Percentiles rank a stretch among this genome's conserved stretches.
These are phyloP conservation scores for Onygenales sp. DNA, from an alignment of 2,329 filamentous ascomycete genomes.

Conservation along the genomic window DNA sequence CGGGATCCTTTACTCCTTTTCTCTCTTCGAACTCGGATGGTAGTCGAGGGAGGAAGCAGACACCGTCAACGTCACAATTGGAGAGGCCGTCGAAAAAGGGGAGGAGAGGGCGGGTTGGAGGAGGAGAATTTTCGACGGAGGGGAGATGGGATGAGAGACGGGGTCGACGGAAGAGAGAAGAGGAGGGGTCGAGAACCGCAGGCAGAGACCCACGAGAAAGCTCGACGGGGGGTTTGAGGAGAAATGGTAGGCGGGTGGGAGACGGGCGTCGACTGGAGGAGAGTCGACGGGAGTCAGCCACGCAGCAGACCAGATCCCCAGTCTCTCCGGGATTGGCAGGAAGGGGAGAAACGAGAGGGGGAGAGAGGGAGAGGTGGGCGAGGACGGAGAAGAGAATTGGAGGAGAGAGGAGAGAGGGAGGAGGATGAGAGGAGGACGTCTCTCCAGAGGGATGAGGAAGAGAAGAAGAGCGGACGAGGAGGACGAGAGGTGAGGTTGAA, in stretches of 20 bases:
- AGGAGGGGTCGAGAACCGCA: conserved; percentile 1
- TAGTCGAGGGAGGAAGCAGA: not conserved
- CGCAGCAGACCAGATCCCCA: conserved; percentile 26
- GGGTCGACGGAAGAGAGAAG: not conserved
- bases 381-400: conserved; percentile 14
- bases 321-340: conserved; percentile 30
- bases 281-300: conserved; percentile 13
- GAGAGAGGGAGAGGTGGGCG: conserved; percentile 15
- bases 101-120: not conserved
- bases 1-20: not conserved
- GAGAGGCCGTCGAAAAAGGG: conserved; percentile 10
- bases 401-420: conserved; percentile 16
- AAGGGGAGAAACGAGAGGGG: conserved; percentile 13
- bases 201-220: not conserved
- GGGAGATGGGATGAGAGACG: conserved; percentile 4
- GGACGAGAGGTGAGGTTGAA: conserved; percentile 12
- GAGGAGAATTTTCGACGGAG: not conserved
- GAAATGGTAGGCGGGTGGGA: conserved; percentile 23
- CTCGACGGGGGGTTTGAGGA: conserved; percentile 13
- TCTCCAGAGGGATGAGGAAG: conserved; percentile 21
- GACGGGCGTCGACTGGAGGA: conserved; percentile 17
- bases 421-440: conserved; percentile 17
- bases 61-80: conserved; percentile 1
- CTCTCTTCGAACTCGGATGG: conserved; percentile 1
- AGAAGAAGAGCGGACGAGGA: conserved; percentile 20